Conservation (phyloP, 495 filamentous ascomycete species). For the Hypoxylon lienhwacheense region DNA sequence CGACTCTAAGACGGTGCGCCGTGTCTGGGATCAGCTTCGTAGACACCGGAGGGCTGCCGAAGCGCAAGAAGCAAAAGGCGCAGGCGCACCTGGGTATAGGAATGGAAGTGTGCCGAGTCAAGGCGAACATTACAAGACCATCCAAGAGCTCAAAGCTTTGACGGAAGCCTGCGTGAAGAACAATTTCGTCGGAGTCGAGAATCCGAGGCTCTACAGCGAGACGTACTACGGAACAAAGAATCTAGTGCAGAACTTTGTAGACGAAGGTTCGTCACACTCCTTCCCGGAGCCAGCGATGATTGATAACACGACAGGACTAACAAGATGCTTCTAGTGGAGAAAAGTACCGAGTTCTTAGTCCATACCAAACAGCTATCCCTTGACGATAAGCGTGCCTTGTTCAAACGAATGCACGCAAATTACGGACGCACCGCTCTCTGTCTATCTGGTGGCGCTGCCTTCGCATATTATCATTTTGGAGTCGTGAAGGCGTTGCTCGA, state of each 20-base stretch:
- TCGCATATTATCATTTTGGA: conserved; percentile 97
- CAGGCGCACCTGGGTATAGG: conserved; percentile 12
- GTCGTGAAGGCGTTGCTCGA: conserved; percentile 90
- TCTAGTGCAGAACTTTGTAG: conserved; percentile 83
- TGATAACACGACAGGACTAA: conserved; percentile 10
- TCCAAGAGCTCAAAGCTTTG: conserved; percentile 73
- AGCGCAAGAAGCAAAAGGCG: conserved; percentile 45
- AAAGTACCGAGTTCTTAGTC: conserved; percentile 65
- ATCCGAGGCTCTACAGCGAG: conserved; percentile 88
- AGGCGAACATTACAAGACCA: conserved; percentile 48
- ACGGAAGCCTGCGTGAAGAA: conserved; percentile 93
- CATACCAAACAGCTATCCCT: conserved; percentile 64
- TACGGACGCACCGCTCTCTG: conserved; percentile 92
- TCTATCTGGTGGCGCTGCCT: conserved; percentile 89
- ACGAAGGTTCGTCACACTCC: conserved; percentile 62
- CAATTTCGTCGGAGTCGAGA: conserved; percentile 96
- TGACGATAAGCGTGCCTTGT: conserved; percentile 78
- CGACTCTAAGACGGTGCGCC: conserved; percentile 76
- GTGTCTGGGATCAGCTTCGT: conserved; percentile 73
- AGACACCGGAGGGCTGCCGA: conserved; percentile 60
- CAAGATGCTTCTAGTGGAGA: conserved; percentile 50
- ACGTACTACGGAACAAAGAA: conserved; percentile 96
- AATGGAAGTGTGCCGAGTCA: conserved; percentile 15
- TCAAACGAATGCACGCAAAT: conserved; percentile 86
- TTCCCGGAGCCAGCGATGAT: not conserved